Percentiles rank a stretch among this genome's conserved stretches.
phyloP scores from a whole-genome alignment of 495 filamentous ascomycete genomes.

The Penicillium arizonense region DNA sequence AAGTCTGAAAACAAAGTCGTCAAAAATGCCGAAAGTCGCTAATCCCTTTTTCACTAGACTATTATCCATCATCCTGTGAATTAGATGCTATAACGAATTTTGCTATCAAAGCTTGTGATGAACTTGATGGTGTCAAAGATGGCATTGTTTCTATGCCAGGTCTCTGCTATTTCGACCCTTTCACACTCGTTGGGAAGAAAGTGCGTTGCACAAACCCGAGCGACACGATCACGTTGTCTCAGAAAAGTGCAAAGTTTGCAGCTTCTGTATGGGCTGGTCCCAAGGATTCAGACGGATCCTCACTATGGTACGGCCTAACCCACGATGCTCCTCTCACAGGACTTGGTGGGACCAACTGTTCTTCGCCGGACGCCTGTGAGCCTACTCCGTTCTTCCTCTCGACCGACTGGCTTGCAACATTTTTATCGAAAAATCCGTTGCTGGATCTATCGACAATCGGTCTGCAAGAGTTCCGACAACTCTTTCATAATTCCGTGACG shows the following conservation, averaged over 20 bases:
- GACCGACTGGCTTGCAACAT: background rate
- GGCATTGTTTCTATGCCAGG: slow-evolving; percentile 55
- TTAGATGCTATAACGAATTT: slow-evolving; percentile 45
- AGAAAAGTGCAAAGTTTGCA: slow-evolving; percentile 20
- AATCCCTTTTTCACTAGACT: background rate
- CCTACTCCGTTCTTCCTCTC: background rate
- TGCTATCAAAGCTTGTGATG: slow-evolving; percentile 44
- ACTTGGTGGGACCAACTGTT: background rate
- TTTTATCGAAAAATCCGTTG: background rate
- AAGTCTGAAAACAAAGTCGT: background rate
- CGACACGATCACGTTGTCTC: slow-evolving; percentile 31
- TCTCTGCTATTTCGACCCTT: slow-evolving; percentile 48
- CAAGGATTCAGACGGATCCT: background rate
- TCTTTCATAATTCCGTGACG: background rate
- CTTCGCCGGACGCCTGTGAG: background rate
- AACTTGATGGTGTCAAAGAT: slow-evolving; percentile 55
- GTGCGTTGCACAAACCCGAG: slow-evolving; percentile 26
- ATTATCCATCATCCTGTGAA: slow-evolving; percentile 34
- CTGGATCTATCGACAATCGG: background rate
- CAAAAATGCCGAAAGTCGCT: background rate
- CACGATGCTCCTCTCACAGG: background rate
- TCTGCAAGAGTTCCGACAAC: background rate
- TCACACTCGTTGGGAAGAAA: slow-evolving; percentile 45
- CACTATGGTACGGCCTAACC: background rate
- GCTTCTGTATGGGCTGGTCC: slow-evolving; percentile 22